These are phyloP conservation scores for Albizia julibrissin DNA, from an alignment of 306 rosid species.

Conservation along the genomic window DNA sequence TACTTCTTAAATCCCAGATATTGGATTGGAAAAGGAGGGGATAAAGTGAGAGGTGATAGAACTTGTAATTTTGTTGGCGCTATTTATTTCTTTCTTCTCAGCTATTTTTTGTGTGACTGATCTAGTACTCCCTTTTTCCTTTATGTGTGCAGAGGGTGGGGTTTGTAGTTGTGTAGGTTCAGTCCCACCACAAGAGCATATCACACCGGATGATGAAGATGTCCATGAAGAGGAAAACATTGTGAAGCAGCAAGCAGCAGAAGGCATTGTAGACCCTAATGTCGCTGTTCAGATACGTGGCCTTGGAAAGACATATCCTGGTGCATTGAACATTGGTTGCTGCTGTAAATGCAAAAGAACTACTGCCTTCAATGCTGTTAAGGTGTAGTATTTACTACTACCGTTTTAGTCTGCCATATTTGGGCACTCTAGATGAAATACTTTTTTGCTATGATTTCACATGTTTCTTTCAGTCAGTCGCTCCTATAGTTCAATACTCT, in stretches of 20 bases:
- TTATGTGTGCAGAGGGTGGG: constrained; percentile 64
- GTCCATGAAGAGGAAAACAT: constrained; percentile 79
- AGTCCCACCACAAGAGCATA: constrained; percentile 47
- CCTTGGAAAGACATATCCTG: constrained; percentile 79
- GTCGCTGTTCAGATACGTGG: constrained; percentile 86
- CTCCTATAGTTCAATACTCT: background rate
- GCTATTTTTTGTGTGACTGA: constrained; percentile 21
- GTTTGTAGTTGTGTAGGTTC: constrained; percentile 70
- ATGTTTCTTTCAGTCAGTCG: background rate
- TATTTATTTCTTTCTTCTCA: constrained; percentile 29
- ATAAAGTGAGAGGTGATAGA: constrained; percentile 66
- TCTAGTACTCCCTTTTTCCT: constrained; percentile 15
- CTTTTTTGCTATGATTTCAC: constrained; percentile 18
- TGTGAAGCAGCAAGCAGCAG: constrained; percentile 54
- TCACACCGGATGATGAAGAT: constrained; percentile 79
- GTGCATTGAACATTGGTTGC: constrained; percentile 49
- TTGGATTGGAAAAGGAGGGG: constrained; percentile 77
- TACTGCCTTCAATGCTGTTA: constrained; percentile 64
- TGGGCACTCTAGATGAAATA: constrained; percentile 19
- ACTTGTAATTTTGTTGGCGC: constrained; percentile 19
- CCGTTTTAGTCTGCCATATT: constrained; percentile 19
- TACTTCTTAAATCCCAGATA: constrained; percentile 77
- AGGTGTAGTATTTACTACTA: constrained; percentile 55
- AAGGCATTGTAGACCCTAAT: constrained; percentile 50
- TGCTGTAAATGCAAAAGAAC: constrained; percentile 63